These are phyloP conservation scores for Arabidopsis hybrid DNA, from an alignment of 441 rosid genomes.

Conservation along the genomic window DNA sequence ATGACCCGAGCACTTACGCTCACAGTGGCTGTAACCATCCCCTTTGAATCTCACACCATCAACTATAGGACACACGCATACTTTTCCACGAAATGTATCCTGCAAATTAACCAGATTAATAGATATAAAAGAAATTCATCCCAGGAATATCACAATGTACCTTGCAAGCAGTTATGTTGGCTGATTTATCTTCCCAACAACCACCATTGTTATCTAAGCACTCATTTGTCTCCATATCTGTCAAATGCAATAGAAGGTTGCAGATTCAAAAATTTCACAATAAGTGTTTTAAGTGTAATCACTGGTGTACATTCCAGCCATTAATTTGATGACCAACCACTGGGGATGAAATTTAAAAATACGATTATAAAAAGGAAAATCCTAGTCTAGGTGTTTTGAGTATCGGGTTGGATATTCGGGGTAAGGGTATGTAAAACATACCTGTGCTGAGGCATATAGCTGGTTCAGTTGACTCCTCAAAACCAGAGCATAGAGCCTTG, in stretches of 20 bases:
- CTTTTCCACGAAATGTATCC: slow-evolving; percentile 99
- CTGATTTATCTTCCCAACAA: slow-evolving; percentile 88
- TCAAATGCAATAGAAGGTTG: slow-evolving; percentile 19
- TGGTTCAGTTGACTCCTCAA: slow-evolving; percentile 98
- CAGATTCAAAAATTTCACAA: background rate
- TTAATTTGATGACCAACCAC: background rate
- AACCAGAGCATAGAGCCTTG: slow-evolving; percentile 97
- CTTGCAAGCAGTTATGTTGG: slow-evolving; percentile 97
- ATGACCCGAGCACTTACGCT: slow-evolving; percentile 56
- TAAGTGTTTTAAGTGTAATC: background rate
- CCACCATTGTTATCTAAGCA: slow-evolving; percentile 97
- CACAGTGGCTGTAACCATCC: slow-evolving; percentile 96
- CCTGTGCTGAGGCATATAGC: slow-evolving; percentile 89
- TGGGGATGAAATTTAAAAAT: background rate
- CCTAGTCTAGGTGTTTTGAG: background rate
- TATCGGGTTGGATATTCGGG: background rate
- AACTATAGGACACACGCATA: slow-evolving; percentile 90
- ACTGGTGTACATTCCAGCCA: background rate
- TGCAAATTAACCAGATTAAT: slow-evolving; percentile 38
- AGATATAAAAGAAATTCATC: background rate
- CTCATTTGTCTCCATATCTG: slow-evolving; percentile 97
- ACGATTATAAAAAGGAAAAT: background rate
- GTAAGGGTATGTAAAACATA: slow-evolving; percentile 34
- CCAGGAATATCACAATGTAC: slow-evolving; percentile 45
- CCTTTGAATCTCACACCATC: slow-evolving; percentile 97